phyloP scores from a whole-genome alignment of 2,329 filamentous ascomycete genomes.

The Cladosporium sp. region DNA sequence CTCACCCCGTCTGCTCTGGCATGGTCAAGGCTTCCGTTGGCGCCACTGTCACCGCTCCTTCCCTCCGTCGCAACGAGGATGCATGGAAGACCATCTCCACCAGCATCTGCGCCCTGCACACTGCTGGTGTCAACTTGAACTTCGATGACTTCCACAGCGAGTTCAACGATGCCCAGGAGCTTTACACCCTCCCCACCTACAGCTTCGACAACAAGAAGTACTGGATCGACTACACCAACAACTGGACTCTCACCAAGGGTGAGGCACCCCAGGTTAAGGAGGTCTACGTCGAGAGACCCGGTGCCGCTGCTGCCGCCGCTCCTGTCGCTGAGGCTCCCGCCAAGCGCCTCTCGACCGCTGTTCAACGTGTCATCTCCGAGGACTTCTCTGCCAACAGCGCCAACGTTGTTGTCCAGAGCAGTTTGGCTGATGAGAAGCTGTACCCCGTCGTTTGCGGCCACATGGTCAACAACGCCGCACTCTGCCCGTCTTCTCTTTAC shows the following conservation, averaged over 20 bases:
- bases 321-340: conserved; percentile 43
- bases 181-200: conserved; percentile 65
- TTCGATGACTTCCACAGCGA: conserved; percentile 68
- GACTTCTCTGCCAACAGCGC: conserved; percentile 58
- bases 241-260: conserved; percentile 68
- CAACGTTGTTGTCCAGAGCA: conserved; percentile 61
- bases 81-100: conserved; percentile 61
- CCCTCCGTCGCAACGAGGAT: conserved; percentile 59
- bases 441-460: conserved; percentile 61
- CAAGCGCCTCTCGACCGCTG: conserved; percentile 58
- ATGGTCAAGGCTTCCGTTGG: conserved; percentile 65
- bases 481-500: conserved; percentile 62
- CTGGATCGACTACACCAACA: conserved; percentile 67
- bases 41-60: conserved; percentile 53
- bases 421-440: conserved; percentile 61
- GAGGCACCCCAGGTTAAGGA: conserved; percentile 45
- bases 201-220: conserved; percentile 68
- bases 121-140: conserved; percentile 58
- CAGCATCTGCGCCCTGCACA: conserved; percentile 58
- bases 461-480: conserved; percentile 61
- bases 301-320: conserved; percentile 29
- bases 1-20: conserved; percentile 64
- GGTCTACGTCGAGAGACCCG: conserved; percentile 34
- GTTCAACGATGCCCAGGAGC: conserved; percentile 54
- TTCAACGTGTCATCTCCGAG: conserved; percentile 61